Evolutionary conservation across 2,329 filamentous ascomycete species (phyloP).

Genomic region (Diaporthe vaccinii): DNA sequence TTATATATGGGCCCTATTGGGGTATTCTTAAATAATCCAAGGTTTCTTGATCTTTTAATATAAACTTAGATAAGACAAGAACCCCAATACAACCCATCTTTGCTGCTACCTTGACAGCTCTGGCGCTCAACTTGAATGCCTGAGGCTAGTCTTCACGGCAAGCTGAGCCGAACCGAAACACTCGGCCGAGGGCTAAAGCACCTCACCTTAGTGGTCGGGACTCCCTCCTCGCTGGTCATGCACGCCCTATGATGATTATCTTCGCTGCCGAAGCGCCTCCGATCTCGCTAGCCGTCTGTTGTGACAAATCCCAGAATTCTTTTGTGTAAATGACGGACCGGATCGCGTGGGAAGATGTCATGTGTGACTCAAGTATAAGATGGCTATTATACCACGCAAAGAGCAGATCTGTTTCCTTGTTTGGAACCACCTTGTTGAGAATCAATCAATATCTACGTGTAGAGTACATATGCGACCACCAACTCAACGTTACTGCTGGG

Average conservation of each 20-base stretch:
- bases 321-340: not conserved
- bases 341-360: not conserved
- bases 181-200: constrained; percentile 1
- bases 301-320: not conserved
- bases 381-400: not conserved
- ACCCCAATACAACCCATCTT: too few species aligned
- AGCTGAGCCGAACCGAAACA: constrained; percentile 20
- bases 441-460: not conserved
- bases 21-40: too few species aligned
- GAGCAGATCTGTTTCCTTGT: not conserved
- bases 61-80: too few species aligned
- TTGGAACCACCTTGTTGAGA: not conserved
- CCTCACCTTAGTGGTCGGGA: not conserved
- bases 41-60: too few species aligned
- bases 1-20: too few species aligned
- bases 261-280: constrained; percentile 11
- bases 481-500: not conserved
- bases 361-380: not conserved
- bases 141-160: not conserved
- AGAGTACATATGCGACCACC: too few species aligned
- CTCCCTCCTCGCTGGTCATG: not conserved
- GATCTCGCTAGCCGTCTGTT: not conserved
- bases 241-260: constrained; percentile 3
- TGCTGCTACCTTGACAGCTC: not conserved
- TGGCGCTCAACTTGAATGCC: not conserved